Base-by-base conservation (phyloP, 1,284 basidiomycete genomes). In the Cerioporus squamosus region DNA sequence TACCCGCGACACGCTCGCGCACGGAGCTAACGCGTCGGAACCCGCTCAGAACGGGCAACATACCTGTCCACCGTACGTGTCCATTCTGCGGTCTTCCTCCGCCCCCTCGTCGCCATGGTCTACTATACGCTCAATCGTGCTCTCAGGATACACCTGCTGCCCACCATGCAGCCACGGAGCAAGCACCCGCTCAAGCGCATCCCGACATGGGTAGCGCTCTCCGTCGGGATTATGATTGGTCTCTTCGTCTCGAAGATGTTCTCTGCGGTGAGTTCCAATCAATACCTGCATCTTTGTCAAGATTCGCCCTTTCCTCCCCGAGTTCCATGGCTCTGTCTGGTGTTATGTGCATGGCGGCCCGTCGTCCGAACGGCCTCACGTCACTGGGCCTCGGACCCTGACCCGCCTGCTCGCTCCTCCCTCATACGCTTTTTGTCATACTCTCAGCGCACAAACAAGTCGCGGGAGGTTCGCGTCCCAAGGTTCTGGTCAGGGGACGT, bases 151-250 rank as follows among this genome's bases (percentile, higher is more conserved):
- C 43, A 52, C 15, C 26, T 59, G 29, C 52, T 48, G 26, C 40
- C 40, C 42, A 55, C 42, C 9, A 76, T 76, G 74, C 71, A 75
- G 53, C 71, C 73, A 17, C 67, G 63, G 59, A 64, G 60, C 46
- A 65, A 61, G 36, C 71, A 72, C 51, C 69, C 69, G n/a, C 60
- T 74, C 24, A 60, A 63, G 43, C 63, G 68, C 24, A 60, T 74
- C 31, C 72, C 72, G n/a, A 71, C 72, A 63, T 74, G 70, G 71
- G 63, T 86, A 29, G 86, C 85, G 5, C 70, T 93, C 43, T 72
- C 81, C 46, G 70, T 92, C 60, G 91, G 90, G 48, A 73, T 93
- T 22, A 66, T 88, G 44, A 72, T 88, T 44, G 90, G 90, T n/a
- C 74, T 90, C 45, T 62, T 88, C 45, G 73, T 91, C 50, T 81